Evolutionary conservation across 768 basidiomycete species (phyloP).

Genomic region (Lactarius pseudohatsudake): DNA sequence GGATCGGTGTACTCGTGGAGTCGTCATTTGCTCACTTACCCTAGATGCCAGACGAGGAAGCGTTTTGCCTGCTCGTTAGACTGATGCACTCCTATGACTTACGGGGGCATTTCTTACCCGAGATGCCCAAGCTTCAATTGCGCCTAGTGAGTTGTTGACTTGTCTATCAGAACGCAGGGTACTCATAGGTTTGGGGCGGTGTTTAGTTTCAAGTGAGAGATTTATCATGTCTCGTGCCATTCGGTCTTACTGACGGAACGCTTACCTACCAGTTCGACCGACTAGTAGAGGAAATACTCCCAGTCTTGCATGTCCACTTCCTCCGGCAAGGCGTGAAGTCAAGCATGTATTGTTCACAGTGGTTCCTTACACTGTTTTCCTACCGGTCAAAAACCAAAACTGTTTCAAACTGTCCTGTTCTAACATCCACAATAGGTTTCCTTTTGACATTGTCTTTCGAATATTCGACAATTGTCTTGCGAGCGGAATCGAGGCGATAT

Average conservation of each 20-base stretch:
- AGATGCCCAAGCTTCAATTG: conserved; percentile 96
- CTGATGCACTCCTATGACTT: conserved; percentile 97
- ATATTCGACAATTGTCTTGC: conserved; percentile 97
- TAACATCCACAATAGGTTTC: conserved; percentile 59
- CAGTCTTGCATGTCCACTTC: conserved; percentile 91
- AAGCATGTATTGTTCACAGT: conserved; percentile 98
- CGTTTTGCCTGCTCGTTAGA: conserved; percentile 91
- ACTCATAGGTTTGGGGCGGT: neutral
- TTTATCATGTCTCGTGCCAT: neutral
- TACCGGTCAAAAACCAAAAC: conserved; percentile 61
- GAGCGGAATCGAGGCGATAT: conserved; percentile 95
- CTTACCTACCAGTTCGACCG: conserved; percentile 75
- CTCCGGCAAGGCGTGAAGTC: conserved; percentile 93
- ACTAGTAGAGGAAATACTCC: conserved; percentile 86
- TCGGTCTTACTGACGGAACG: conserved; percentile 10
- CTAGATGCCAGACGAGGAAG: conserved; percentile 99
- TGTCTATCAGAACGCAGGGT: neutral
- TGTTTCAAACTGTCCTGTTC: neutral
- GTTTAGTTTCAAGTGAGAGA: conserved; percentile 56
- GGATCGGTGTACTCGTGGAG: conserved; percentile 27
- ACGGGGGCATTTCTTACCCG: conserved; percentile 95
- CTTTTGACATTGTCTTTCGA: conserved; percentile 89
- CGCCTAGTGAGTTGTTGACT: conserved; percentile 63
- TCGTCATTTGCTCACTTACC: neutral
- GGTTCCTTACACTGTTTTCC: conserved; percentile 97